phyloP scores from a whole-genome alignment of 176 grass and related monocot species.

The Otatea glauca region DNA sequence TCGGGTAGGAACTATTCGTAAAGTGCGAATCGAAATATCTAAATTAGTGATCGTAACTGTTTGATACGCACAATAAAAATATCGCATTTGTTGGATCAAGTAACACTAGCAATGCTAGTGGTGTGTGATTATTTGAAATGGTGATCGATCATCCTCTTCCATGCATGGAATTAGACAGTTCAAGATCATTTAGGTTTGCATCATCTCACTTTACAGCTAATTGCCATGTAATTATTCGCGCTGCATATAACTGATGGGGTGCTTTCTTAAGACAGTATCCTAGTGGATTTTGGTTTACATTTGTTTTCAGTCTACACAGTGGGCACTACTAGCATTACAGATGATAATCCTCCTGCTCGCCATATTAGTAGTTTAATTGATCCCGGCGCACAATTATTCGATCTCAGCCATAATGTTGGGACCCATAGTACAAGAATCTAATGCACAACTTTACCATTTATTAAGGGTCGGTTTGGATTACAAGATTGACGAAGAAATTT shows the following conservation, averaged over 20 bases:
- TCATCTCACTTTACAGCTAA: background rate
- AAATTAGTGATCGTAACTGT: constrained; percentile 56
- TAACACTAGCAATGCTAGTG: constrained; percentile 30
- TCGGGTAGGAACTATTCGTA: background rate
- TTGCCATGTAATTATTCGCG: background rate
- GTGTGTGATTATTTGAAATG: constrained; percentile 46
- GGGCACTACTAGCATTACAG: background rate
- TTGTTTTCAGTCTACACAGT: background rate
- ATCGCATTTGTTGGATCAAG: constrained; percentile 39
- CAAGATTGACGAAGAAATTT: background rate
- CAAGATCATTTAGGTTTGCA: background rate
- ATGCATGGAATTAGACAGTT: background rate
- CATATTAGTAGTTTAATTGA: background rate
- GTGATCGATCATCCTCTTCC: constrained; percentile 18
- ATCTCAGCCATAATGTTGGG: background rate
- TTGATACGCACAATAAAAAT: constrained; percentile 23
- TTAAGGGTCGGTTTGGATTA: background rate
- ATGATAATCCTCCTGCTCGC: background rate
- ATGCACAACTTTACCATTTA: background rate
- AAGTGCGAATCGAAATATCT: constrained; percentile 37
- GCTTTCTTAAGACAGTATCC: background rate
- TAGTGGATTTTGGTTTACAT: background rate
- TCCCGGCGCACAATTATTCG: background rate
- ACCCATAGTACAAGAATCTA: background rate
- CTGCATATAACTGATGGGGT: background rate